Evolutionary conservation across 2,329 filamentous ascomycete species (phyloP), one percentile per base, ranked within the genome.

Genomic region (Amylocarpus encephaloides): DNA sequence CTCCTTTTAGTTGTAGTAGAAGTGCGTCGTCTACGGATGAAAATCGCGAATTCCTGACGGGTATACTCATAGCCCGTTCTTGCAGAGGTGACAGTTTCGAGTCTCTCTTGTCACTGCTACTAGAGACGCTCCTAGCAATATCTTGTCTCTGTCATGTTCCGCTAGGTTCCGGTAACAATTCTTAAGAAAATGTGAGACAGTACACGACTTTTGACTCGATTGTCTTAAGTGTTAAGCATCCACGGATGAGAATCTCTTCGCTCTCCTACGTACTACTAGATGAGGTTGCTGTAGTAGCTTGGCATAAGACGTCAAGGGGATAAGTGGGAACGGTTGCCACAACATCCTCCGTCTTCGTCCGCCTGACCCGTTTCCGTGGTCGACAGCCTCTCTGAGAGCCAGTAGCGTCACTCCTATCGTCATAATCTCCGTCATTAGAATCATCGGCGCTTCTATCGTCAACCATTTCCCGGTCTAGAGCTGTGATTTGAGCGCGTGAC

Each of bases 171-270:
- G 16, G 51, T 46, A 52, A 38, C 16, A 52, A 34, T 50, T 52
- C 54, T 50, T 56, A 40, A 50, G 54, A 56, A 52, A 56, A 54
- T 50, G 49, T 54, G 32, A 56, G 54, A 50, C 38, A 52, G 52
- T 57, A 57, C 29, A 54, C 38, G 22, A 57, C 49, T 52, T 54
- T 52, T 42, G 44, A 57, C 16, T 48, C 45, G 41, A 54, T 35
- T 3, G 50, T 54, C 49, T 57, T 52, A 22, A 57, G 46, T 43
- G 46, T 52, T 33, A 55, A 49, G 48, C 46, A 50, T 51, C 53
- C 46, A 35, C 49, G 45, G 43, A 57, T 50, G 30, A 48, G 52
- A 22, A 57, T 50, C 46, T 52, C 53, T 52, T 55, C 53, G 46
- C 55, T 55, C 53, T 53, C 52, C 29, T 55, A 35, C 30, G 47